These are phyloP conservation scores for Paralagenidium karlingii DNA, from an alignment of 352 stramenopile species.

Conservation along the genomic window DNA sequence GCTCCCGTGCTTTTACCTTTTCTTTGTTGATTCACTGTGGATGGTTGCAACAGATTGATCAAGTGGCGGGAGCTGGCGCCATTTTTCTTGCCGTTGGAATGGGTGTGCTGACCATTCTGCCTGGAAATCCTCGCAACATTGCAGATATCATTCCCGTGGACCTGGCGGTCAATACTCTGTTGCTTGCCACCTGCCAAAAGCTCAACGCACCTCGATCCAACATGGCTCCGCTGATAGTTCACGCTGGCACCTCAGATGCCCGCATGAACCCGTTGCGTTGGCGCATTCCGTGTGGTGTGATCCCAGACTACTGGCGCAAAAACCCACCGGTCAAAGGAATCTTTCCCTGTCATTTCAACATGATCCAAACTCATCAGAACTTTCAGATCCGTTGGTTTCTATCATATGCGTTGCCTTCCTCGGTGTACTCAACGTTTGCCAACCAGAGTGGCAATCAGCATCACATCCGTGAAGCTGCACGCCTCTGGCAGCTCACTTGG, in stretches of 20 bases:
- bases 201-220: conserved; percentile 6
- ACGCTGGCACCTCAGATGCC: conserved; percentile 65
- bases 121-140: conserved; percentile 62
- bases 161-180: conserved; percentile 61
- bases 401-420: conserved; percentile 64
- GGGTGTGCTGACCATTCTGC: conserved; percentile 73
- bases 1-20: neutral
- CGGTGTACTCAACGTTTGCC: conserved; percentile 62
- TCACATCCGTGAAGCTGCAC: conserved; percentile 56
- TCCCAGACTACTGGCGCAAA: conserved; percentile 57
- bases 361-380: conserved; percentile 67
- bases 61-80: conserved; percentile 59
- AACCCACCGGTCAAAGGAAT: conserved; percentile 38
- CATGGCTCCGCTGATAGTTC: conserved; percentile 36
- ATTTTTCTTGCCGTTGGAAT: conserved; percentile 69
- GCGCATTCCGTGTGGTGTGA: conserved; percentile 46
- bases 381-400: conserved; percentile 81
- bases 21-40: neutral
- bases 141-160: conserved; percentile 78
- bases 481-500: conserved; percentile 66
- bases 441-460: conserved; percentile 41
- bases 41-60: conserved; percentile 50
- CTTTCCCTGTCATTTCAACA: conserved; percentile 52
- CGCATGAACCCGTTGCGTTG: conserved; percentile 69
- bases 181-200: conserved; percentile 36